Conservation (phyloP, 768 basidiomycete genomes). For the Trametopsis cervina region DNA sequence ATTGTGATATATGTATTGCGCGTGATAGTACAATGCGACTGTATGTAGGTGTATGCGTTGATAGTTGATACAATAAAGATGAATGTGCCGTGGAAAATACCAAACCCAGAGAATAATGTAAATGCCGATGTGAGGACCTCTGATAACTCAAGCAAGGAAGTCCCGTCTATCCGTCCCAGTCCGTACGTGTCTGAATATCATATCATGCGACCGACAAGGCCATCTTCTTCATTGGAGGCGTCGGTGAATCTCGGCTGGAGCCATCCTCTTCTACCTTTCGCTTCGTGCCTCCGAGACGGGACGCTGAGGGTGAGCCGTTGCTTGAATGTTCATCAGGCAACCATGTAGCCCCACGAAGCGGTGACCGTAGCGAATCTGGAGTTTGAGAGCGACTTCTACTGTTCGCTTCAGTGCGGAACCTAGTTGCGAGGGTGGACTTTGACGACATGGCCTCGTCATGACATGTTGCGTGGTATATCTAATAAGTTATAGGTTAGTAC, state of each 20-base stretch:
- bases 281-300: slow-evolving; percentile 53
- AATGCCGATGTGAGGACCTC: not conserved
- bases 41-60: not conserved
- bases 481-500: slow-evolving; percentile 8
- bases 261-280: slow-evolving; percentile 62
- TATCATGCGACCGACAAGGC: slow-evolving; percentile 34
- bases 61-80: not conserved
- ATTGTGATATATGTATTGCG: not conserved
- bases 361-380: slow-evolving; percentile 46
- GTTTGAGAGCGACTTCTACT: slow-evolving; percentile 66
- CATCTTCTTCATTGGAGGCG: slow-evolving; percentile 64
- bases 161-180: too few relatives aligned
- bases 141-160: not conserved
- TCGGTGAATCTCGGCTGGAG: slow-evolving; percentile 25
- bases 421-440: slow-evolving; percentile 57
- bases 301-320: slow-evolving; percentile 41
- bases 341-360: slow-evolving; percentile 28
- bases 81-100: not conserved
- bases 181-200: too few relatives aligned
- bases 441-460: slow-evolving; percentile 73
- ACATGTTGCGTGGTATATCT: slow-evolving; percentile 96
- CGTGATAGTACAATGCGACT: not conserved
- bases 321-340: slow-evolving; percentile 11
- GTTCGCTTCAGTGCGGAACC: slow-evolving; percentile 54
- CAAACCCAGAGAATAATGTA: not conserved